These are phyloP conservation scores for Bipolaris zeicola DNA, from an alignment of 2,329 filamentous ascomycete species.

Conservation along the genomic window DNA sequence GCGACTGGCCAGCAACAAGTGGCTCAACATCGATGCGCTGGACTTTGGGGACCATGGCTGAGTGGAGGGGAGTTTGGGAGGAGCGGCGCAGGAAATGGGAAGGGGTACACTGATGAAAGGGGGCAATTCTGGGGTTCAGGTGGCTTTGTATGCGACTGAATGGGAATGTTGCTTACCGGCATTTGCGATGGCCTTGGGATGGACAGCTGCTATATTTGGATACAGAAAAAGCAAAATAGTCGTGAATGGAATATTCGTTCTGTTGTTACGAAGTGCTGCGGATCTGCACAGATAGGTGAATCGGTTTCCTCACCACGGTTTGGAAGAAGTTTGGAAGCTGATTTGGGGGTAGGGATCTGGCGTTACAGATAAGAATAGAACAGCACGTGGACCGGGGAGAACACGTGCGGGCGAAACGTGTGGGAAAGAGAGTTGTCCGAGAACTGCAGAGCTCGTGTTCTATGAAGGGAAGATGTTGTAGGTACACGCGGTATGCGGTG, in stretches of 20 bases:
- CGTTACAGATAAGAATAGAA: slow-evolving; percentile 28
- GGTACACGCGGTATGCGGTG: slow-evolving; percentile 21
- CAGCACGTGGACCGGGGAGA: neutral
- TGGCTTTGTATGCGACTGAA: slow-evolving; percentile 13
- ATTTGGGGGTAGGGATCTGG: slow-evolving; percentile 25
- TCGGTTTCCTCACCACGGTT: slow-evolving; percentile 23
- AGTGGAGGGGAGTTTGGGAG: neutral
- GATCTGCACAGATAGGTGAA: slow-evolving; percentile 6
- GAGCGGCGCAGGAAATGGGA: neutral
- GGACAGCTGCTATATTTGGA: slow-evolving; percentile 20
- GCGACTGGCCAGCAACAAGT: slow-evolving; percentile 15
- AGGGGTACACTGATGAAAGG: neutral
- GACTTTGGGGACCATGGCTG: slow-evolving; percentile 20
- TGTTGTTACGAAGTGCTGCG: slow-evolving; percentile 3
- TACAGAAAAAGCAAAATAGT: slow-evolving; percentile 11
- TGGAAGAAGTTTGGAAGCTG: slow-evolving; percentile 16
- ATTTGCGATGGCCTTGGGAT: slow-evolving; percentile 22
- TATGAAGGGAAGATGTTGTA: slow-evolving; percentile 1
- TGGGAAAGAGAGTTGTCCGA: neutral
- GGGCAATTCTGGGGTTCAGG: slow-evolving; percentile 3
- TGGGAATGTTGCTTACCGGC: slow-evolving; percentile 34
- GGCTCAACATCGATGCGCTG: slow-evolving; percentile 15
- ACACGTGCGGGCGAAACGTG: neutral
- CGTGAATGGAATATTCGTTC: slow-evolving; percentile 12
- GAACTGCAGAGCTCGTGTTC: neutral